Percentiles rank a stretch among this genome's conserved stretches.
Conservation (phyloP, 2,329 filamentous ascomycete species). For the Xylariaceae sp. region DNA sequence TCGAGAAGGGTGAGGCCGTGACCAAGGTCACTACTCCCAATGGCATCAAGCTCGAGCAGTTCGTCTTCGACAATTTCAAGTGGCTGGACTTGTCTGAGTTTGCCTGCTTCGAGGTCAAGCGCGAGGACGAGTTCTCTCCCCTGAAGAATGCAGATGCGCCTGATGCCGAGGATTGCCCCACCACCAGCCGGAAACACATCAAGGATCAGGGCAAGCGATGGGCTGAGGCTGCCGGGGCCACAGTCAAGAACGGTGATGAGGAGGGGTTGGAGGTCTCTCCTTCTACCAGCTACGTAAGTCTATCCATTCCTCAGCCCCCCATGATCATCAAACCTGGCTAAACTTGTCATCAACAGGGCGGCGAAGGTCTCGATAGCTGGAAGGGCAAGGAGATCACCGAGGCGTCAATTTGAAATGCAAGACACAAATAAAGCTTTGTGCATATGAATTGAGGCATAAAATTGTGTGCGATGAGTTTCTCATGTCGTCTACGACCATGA, state of each 20-base stretch:
- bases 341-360: conserved; percentile 41
- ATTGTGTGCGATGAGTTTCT: too few species aligned
- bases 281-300: conserved; percentile 89
- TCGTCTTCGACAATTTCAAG: conserved; percentile 98
- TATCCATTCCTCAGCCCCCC: not conserved
- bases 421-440: too few species aligned
- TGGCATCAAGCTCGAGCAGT: conserved; percentile 98
- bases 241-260: conserved; percentile 55
- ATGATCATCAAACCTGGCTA: not conserved
- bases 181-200: conserved; percentile 88
- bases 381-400: conserved; percentile 40
- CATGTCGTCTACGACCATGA: too few species aligned
- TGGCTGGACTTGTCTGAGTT: conserved; percentile 83
- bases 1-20: conserved; percentile 71
- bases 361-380: conserved; percentile 58
- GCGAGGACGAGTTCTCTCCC: conserved; percentile 97
- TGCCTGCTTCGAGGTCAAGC: conserved; percentile 90
- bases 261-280: conserved; percentile 86
- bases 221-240: conserved; percentile 73
- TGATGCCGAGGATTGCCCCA: conserved; percentile 66
- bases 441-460: too few species aligned
- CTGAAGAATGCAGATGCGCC: conserved; percentile 69
- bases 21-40: conserved; percentile 77
- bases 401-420: conserved; percentile 18
- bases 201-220: conserved; percentile 86